Evolutionary conservation across 371 early-diverging fungal genomes (phyloP), one percentile per base, ranked within the genome.

Genomic region (Mortierella sp.): DNA sequence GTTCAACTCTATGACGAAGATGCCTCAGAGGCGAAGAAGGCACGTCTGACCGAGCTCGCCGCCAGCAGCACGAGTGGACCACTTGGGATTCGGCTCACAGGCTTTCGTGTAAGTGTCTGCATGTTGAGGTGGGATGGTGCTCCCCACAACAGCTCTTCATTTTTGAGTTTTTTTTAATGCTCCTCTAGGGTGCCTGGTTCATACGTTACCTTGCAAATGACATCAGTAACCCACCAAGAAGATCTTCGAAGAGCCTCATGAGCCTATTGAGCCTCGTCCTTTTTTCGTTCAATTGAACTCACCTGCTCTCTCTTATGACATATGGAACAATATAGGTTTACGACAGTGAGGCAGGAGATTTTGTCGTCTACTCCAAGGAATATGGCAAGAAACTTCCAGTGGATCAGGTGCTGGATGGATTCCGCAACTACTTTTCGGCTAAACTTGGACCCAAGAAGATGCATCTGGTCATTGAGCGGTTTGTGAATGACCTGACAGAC

Each of bases 71-170:
- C 94, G 0, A 83, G 84, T 27, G 80, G 66, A 0, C 64, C 59
- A 1, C 48, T 91, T 3, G 93, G 91, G 5, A 22, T 92, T n/a
- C 65, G 82, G 21, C 74, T 94, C 44, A 80, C 82, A 16, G 95
- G 92, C 0, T 83, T 90, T 72, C 81, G 85, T 64, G 87, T 90
- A 83, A 27, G 39, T 49, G 22, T 10, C 16, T 19, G 21, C 34
- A 43, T 17, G 13, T 37, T 13, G 37, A 37, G 13, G 13, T 6
- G 37, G 37, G 37, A 13, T 37, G 37, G n/a, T n/a, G n/a, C n/a
- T n/a, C n/a, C n/a, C n/a, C n/a, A n/a, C n/a, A n/a, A n/a, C n/a
- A n/a, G n/a, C n/a, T n/a, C n/a, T n/a, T n/a, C n/a, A n/a, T n/a
- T n/a, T n/a, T n/a, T n/a, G n/a, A n/a, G n/a, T 44, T 21, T 39